Conservation (phyloP, 352 stramenopile species). For the Phytophthora cryptogea region DNA sequence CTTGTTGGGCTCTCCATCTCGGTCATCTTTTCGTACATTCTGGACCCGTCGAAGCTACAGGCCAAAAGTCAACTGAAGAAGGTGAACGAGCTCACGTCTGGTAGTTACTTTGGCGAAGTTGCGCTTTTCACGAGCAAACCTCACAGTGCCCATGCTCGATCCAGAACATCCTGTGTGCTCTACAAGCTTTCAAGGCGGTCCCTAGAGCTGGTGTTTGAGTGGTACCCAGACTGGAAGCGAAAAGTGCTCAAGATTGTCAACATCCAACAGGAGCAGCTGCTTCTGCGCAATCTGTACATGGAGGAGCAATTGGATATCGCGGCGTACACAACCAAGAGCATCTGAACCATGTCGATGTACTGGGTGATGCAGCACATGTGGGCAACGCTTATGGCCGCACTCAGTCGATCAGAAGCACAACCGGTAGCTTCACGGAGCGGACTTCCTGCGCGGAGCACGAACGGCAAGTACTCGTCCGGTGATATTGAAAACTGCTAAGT, state of each 20-base stretch:
- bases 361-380: not conserved
- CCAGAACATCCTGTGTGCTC: slow-evolving; percentile 60
- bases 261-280: slow-evolving; percentile 55
- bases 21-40: slow-evolving; percentile 23
- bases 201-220: slow-evolving; percentile 63
- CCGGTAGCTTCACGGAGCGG: slow-evolving; percentile 14
- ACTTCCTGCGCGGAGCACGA: not conserved
- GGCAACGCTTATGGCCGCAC: not conserved
- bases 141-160: slow-evolving; percentile 49
- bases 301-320: slow-evolving; percentile 59
- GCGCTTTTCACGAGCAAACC: slow-evolving; percentile 52
- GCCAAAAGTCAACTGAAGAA: slow-evolving; percentile 45
- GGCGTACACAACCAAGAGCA: slow-evolving; percentile 9
- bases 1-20: slow-evolving; percentile 15
- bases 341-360: slow-evolving; percentile 23
- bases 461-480: not conserved
- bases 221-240: slow-evolving; percentile 68
- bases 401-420: slow-evolving; percentile 4
- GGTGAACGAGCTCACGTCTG: slow-evolving; percentile 56
- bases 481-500: slow-evolving; percentile 7
- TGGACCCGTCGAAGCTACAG: slow-evolving; percentile 33
- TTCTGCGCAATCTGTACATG: slow-evolving; percentile 61
- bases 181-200: slow-evolving; percentile 54
- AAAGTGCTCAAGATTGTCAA: slow-evolving; percentile 62
- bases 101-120: slow-evolving; percentile 66